Conservation (phyloP, 1,284 basidiomycete genomes). For the Rhodotorula sp. region DNA sequence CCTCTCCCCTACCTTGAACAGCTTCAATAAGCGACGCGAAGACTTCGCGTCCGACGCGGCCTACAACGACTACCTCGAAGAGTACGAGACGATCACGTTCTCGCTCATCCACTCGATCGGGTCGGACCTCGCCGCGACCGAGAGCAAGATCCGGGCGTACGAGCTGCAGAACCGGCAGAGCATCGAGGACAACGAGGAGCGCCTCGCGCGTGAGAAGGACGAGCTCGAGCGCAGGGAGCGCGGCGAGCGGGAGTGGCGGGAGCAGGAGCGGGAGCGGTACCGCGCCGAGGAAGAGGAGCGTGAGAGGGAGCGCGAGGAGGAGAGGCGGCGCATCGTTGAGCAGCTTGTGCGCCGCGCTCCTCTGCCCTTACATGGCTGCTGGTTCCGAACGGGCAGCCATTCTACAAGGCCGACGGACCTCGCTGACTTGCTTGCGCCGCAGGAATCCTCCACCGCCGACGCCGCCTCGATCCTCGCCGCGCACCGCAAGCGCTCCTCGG, state of each 20-base stretch:
- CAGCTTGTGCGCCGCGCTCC: constrained; percentile 27
- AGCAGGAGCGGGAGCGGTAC: constrained; percentile 66
- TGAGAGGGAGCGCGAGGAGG: constrained; percentile 60
- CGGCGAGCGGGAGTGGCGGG: constrained; percentile 59
- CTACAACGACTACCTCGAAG: constrained; percentile 97
- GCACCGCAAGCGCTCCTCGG: constrained; percentile 55
- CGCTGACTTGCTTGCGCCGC: background rate
- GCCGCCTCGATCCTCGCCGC: constrained; percentile 37
- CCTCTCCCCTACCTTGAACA: constrained; percentile 47
- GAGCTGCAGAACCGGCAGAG: constrained; percentile 74
- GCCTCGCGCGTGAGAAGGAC: constrained; percentile 64
- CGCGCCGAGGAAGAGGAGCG: constrained; percentile 51
- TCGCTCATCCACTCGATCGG: constrained; percentile 86
- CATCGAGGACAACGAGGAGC: constrained; percentile 72
- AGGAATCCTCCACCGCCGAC: constrained; percentile 27
- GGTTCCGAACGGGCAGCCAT: no score
- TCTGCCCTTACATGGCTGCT: background rate
- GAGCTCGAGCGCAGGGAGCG: constrained; percentile 64
- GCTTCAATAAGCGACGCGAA: constrained; percentile 88
- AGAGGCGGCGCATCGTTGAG: constrained; percentile 35
- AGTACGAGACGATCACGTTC: constrained; percentile 95
- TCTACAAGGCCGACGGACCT: no score
- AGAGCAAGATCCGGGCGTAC: constrained; percentile 76
- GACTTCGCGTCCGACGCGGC: constrained; percentile 79
- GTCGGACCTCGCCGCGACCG: constrained; percentile 73